Percentiles rank a stretch among this genome's conserved stretches.
Evolutionary conservation across 345 rosid genomes (phyloP).

Genomic region (Gossypium longicalyx): DNA sequence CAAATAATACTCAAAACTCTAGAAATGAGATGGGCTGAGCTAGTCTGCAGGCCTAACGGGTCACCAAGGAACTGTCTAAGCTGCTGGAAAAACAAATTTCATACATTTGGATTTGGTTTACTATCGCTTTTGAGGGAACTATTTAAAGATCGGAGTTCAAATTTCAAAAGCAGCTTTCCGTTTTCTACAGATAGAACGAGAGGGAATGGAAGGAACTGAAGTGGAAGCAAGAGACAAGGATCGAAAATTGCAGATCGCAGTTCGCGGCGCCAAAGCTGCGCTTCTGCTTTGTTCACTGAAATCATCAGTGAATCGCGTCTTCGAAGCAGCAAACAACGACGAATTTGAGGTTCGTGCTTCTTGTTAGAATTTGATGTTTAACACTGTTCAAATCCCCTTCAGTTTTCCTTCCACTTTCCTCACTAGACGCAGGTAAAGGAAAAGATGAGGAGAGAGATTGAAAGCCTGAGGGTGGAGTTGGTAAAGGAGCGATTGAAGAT

Average conservation of each 20-base stretch:
- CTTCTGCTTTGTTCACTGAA: slow-evolving; percentile 11
- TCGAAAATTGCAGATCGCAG: background rate
- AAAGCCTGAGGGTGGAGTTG: background rate
- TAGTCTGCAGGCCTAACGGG: background rate
- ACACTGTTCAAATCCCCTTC: background rate
- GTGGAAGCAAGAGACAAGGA: background rate
- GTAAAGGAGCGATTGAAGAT: slow-evolving; percentile 13
- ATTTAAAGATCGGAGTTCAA: slow-evolving; percentile 1
- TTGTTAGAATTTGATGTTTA: background rate
- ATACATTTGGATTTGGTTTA: background rate
- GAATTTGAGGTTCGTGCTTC: background rate
- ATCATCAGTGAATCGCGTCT: background rate
- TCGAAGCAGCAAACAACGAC: background rate
- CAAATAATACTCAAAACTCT: background rate
- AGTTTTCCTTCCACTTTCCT: background rate
- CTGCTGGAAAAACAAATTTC: background rate
- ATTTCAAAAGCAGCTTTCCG: background rate
- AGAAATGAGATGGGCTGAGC: background rate
- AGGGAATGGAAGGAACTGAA: background rate
- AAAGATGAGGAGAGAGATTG: slow-evolving; percentile 5
- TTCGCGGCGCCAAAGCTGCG: slow-evolving; percentile 10
- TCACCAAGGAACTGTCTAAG: background rate
- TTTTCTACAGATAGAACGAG: background rate
- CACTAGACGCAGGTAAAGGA: background rate
- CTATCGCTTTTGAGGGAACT: background rate